Evolutionary conservation across 768 basidiomycete genomes (phyloP).

Genomic region (Rubroboletus satanas): DNA sequence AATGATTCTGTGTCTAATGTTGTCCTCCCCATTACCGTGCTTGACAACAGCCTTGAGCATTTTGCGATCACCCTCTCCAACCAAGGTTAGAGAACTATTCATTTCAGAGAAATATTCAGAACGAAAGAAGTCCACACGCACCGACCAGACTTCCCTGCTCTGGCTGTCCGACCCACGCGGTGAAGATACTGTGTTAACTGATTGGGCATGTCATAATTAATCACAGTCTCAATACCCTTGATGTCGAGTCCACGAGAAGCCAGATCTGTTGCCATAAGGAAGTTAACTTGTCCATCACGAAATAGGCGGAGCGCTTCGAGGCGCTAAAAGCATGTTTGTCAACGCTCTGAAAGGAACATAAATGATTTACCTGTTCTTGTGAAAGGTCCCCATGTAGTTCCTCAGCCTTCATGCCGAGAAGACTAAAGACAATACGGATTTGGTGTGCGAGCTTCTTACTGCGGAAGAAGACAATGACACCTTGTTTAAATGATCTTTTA

Average conservation of each 20-base stretch:
- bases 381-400: constrained; percentile 95
- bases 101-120: constrained; percentile 7
- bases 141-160: constrained; percentile 92
- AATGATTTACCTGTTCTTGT: constrained; percentile 78
- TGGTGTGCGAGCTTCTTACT: constrained; percentile 98
- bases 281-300: constrained; percentile 85
- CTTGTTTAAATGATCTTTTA: constrained; percentile 78
- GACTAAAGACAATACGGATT: constrained; percentile 87
- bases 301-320: constrained; percentile 82
- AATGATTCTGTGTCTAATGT: constrained; percentile 85
- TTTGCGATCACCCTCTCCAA: constrained; percentile 94
- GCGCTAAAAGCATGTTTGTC: constrained; percentile 48
- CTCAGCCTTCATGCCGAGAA: constrained; percentile 84
- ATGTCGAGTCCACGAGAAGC: constrained; percentile 96
- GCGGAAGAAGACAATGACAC: constrained; percentile 89
- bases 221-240: constrained; percentile 94
- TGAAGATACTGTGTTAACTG: constrained; percentile 93
- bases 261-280: constrained; percentile 92
- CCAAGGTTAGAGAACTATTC: constrained; percentile 83
- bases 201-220: constrained; percentile 98
- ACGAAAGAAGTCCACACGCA: constrained; percentile 35
- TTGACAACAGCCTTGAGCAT: constrained; percentile 96
- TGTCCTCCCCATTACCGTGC: constrained; percentile 70
- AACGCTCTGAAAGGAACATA: background rate
- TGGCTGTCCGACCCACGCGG: constrained; percentile 94